Evolutionary conservation across 2,329 filamentous ascomycete species (phyloP).

Genomic region (Exophiala mesophila): DNA sequence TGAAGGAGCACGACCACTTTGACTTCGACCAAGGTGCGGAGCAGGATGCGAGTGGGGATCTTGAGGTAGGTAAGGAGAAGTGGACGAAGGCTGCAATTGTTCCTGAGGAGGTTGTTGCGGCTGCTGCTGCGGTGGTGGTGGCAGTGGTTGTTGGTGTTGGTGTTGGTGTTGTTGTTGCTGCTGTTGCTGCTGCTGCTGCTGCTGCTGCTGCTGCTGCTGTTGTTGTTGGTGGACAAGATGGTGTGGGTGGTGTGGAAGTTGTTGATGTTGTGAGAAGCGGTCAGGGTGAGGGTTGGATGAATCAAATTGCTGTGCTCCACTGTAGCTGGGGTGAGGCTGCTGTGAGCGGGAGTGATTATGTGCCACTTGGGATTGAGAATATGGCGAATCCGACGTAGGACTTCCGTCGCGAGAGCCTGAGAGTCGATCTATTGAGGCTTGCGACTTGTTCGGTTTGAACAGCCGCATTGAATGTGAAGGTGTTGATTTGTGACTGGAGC

Average conservation of each 20-base stretch:
- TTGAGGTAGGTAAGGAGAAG: constrained; percentile 13
- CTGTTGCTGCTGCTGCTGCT: constrained; percentile 3
- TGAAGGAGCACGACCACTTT: constrained; percentile 16
- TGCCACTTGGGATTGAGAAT: constrained; percentile 1
- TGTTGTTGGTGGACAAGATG: constrained; percentile 1
- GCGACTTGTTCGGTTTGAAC: constrained; percentile 28
- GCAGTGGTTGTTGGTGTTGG: neutral
- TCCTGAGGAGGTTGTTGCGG: constrained; percentile 9
- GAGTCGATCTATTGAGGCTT: constrained; percentile 25
- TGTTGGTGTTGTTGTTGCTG: constrained; percentile 6
- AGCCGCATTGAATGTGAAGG: constrained; percentile 23
- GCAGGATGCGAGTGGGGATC: constrained; percentile 15
- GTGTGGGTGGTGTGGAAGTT: neutral
- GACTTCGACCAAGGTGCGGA: constrained; percentile 17
- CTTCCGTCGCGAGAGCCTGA: constrained; percentile 10
- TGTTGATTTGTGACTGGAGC: constrained; percentile 1
- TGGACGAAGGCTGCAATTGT: constrained; percentile 8
- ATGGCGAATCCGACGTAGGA: neutral
- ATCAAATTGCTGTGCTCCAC: constrained; percentile 1
- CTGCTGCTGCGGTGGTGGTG: constrained; percentile 1
- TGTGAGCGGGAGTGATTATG: constrained; percentile 1
- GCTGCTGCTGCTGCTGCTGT: constrained; percentile 8
- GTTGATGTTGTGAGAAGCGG: constrained; percentile 1
- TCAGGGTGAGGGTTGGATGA: constrained; percentile 11
- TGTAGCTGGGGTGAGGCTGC: constrained; percentile 5